These are phyloP conservation scores for Aspergillus bombycis DNA, from an alignment of 2,329 filamentous ascomycete genomes.

Conservation along the genomic window DNA sequence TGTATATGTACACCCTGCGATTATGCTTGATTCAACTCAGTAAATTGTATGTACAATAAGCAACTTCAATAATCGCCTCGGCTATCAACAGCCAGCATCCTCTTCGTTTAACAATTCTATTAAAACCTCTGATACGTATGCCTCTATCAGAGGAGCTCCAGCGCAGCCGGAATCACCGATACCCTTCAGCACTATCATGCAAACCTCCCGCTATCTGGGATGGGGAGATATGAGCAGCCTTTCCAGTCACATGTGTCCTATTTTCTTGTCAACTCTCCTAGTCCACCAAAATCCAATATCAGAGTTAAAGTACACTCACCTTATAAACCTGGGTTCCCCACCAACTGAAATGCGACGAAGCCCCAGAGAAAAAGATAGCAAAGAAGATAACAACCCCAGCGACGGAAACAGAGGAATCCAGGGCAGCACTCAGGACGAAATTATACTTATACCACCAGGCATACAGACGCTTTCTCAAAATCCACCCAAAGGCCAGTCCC, in stretches of 20 bases:
- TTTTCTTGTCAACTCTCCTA: no score
- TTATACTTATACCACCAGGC: constrained; percentile 76
- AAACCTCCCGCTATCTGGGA: constrained; percentile 23
- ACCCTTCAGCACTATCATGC: neutral
- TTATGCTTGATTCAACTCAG: neutral
- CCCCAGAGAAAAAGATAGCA: constrained; percentile 29
- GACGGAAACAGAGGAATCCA: constrained; percentile 52
- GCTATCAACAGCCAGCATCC: neutral
- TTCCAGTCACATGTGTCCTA: constrained; percentile 31
- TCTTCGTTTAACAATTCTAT: rapidly evolving
- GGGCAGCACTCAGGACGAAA: constrained; percentile 69
- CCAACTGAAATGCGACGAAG: constrained; percentile 26
- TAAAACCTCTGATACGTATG: neutral
- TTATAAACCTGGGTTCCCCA: constrained; percentile 32
- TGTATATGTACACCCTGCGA: neutral
- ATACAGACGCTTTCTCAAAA: constrained; percentile 61
- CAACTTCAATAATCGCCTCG: neutral
- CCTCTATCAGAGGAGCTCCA: no score
- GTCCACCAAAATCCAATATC: neutral
- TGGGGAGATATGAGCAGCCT: constrained; percentile 22
- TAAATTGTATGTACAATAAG: neutral
- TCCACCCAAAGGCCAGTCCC: constrained; percentile 66
- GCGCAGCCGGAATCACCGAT: neutral
- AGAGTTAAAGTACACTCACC: constrained; percentile 11
- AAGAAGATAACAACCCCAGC: constrained; percentile 33